These are phyloP conservation scores for Striga asiatica DNA, from an alignment of 257 asterid species.

Conservation along the genomic window DNA sequence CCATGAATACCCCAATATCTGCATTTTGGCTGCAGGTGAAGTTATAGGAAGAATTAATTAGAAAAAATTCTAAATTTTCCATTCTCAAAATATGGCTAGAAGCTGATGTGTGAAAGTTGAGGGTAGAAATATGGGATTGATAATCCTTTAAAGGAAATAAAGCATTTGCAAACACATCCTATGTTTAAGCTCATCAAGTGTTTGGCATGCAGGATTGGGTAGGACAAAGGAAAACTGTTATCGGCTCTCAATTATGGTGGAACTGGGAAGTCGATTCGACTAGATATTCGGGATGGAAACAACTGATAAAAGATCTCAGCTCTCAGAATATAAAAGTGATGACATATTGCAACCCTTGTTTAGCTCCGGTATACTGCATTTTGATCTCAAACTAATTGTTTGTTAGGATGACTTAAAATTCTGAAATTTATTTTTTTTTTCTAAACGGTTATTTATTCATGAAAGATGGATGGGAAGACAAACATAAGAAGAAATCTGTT, in stretches of 20 bases:
- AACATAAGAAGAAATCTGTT: conserved; percentile 49
- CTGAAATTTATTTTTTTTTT: background rate
- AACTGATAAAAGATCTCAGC: conserved; percentile 49
- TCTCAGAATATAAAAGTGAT: conserved; percentile 53
- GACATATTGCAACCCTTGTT: conserved; percentile 99
- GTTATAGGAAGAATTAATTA: conserved; percentile 36
- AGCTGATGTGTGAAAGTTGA: too few species aligned
- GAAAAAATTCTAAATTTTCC: too few species aligned
- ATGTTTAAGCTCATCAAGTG: background rate
- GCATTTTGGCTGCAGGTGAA: conserved; percentile 96
- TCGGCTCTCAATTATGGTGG: conserved; percentile 99
- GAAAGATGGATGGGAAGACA: conserved; percentile 58
- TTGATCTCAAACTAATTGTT: too few species aligned
- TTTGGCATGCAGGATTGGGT: conserved; percentile 69
- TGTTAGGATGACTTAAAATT: background rate
- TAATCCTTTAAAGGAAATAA: too few species aligned
- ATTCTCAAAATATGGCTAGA: too few species aligned
- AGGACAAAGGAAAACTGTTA: conserved; percentile 85
- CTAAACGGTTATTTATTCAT: background rate
- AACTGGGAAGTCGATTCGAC: conserved; percentile 89
- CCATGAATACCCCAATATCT: conserved; percentile 69
- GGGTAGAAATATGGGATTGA: too few species aligned
- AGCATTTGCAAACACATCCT: too few species aligned
- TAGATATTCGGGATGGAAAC: conserved; percentile 70
- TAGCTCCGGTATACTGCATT: conserved; percentile 68